Conservation (phyloP, 768 basidiomycete genomes). For the Tephrocybe sp. region DNA sequence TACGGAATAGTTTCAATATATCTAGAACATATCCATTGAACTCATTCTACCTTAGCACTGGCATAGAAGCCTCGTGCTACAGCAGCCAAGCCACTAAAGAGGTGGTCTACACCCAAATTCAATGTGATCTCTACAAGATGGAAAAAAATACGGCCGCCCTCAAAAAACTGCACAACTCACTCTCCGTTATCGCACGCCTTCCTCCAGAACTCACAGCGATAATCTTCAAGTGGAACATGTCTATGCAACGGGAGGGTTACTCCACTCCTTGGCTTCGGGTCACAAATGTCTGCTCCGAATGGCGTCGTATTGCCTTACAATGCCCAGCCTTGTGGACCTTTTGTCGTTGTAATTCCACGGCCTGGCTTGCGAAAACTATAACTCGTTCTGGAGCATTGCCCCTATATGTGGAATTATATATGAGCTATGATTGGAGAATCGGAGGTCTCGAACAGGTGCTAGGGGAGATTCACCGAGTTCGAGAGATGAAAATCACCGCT, state of each 20-base stretch:
- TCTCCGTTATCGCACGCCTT: constrained; percentile 1
- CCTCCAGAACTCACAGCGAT: constrained; percentile 1
- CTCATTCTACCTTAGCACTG: neutral
- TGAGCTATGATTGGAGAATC: too few species aligned
- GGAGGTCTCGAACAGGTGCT: too few species aligned
- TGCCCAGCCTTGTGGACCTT: constrained; percentile 4
- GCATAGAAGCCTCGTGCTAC: neutral
- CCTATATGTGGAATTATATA: neutral
- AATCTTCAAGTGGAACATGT: neutral
- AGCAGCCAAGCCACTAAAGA: neutral
- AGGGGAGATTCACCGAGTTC: too few species aligned
- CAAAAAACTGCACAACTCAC: neutral
- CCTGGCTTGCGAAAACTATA: neutral
- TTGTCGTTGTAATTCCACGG: neutral
- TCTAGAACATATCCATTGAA: neutral
- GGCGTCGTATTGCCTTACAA: constrained; percentile 1
- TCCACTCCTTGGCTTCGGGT: neutral
- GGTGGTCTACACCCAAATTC: neutral
- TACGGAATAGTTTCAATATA: too few species aligned
- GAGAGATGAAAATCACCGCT: too few species aligned
- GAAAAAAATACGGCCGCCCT: neutral
- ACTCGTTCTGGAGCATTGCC: neutral
- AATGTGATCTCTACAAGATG: neutral
- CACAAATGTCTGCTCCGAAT: constrained; percentile 1
- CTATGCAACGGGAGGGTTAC: neutral